Evolutionary conservation across 352 stramenopile species (phyloP), one percentile per base, ranked within the genome.

Genomic region (Saprolegnia diclina): DNA sequence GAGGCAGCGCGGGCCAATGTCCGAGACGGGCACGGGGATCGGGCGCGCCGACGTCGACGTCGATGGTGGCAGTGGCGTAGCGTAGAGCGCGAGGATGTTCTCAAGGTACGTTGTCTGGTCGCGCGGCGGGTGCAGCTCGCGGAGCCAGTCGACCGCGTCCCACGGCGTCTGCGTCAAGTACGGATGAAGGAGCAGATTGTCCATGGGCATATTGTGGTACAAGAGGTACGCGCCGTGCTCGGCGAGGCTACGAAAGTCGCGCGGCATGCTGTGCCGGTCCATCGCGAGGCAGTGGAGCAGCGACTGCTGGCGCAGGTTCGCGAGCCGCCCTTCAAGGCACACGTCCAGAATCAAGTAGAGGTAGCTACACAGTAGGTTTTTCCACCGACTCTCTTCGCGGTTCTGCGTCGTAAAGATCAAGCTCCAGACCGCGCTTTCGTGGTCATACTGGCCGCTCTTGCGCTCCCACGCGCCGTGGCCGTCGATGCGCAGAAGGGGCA

Each of bases 181-280:
- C 24, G 79, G 71, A 64, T 93, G 85, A 18, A 75, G 64, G n/a
- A 91, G 74, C 46, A 91, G 48, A 18, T 74, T 76, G 0, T 55
- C 64, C 19, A 80, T 77, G 5, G 73, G 79, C n/a, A 72, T 65
- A 0, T 76, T 70, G 46, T 80, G 75, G 37, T 78, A 76, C 1
- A 78, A 63, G 10, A 91, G 64, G 56, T 80, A 91, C 62, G 81
- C 84, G 22, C 77, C 78, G 72, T 87, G 91, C 64, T 93, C 83
- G 42, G 90, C 57, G 42, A 91, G 88, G 16, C 72, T 79, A 1
- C 78, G 80, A 14, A 93, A 63, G 11, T 75, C 75, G 38, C 56
- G 1, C 64, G 66, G 61, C 16, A 67, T 26, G 1, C 22, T 4
- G 35, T 59, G 61, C 0, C 32, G 38, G 46, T 59, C 46, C 21